Evolutionary conservation across 2,329 filamentous ascomycete genomes (phyloP).

Genomic region (Elsinoe necatrix): DNA sequence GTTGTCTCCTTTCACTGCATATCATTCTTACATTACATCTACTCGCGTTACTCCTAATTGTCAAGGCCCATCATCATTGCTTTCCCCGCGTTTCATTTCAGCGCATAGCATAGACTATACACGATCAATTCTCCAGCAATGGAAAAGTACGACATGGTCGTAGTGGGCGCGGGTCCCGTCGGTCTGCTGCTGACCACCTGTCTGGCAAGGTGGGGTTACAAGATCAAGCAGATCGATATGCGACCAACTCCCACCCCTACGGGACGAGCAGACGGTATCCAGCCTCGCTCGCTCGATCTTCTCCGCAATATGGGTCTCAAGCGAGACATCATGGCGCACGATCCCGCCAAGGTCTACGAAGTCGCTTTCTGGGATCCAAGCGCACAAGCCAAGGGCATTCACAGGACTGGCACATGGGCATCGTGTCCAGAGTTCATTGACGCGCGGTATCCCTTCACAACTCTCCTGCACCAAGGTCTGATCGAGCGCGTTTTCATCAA

Average conservation of each 20-base stretch:
- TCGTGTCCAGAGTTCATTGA: slow-evolving; percentile 78
- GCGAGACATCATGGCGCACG: slow-evolving; percentile 74
- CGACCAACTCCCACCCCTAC: slow-evolving; percentile 75
- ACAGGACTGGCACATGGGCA: slow-evolving; percentile 63
- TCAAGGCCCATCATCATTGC: not conserved
- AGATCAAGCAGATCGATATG: slow-evolving; percentile 91
- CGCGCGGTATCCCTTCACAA: slow-evolving; percentile 56
- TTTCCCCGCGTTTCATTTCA: slow-evolving; percentile 6
- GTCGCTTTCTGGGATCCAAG: slow-evolving; percentile 58
- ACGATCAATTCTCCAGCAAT: slow-evolving; percentile 10
- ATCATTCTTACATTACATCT: not conserved
- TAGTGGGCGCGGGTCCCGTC: slow-evolving; percentile 81
- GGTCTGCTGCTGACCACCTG: slow-evolving; percentile 82
- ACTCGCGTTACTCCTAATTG: not conserved
- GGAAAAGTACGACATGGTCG: slow-evolving; percentile 61
- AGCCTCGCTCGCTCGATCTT: slow-evolving; percentile 79
- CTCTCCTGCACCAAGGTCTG: slow-evolving; percentile 53
- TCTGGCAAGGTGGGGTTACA: slow-evolving; percentile 86
- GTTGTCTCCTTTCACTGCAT: not conserved
- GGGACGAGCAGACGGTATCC: slow-evolving; percentile 83
- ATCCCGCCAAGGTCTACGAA: slow-evolving; percentile 76
- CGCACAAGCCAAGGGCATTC: slow-evolving; percentile 45
- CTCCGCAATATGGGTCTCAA: slow-evolving; percentile 86
- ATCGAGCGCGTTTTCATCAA: slow-evolving; percentile 55
- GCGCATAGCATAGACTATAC: not conserved